Conservation (phyloP, 176 grass and related monocot genomes). For the Rhynchospora tenuis region DNA sequence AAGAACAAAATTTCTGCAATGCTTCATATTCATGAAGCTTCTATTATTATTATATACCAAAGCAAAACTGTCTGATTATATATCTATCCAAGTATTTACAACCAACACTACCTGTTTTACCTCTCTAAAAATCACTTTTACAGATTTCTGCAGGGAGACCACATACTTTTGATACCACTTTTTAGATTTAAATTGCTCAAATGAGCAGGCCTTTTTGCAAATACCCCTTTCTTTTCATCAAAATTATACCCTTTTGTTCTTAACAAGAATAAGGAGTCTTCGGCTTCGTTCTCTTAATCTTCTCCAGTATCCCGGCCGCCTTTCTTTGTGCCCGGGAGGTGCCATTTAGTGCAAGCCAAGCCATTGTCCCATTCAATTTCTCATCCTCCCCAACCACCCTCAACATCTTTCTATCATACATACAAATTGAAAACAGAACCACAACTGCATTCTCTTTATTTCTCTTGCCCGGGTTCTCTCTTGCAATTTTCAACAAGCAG, state of each 20-base stretch:
- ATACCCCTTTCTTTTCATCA: background rate
- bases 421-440: slow-evolving; percentile 55
- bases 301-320: slow-evolving; percentile 53
- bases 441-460: slow-evolving; percentile 79
- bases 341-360: slow-evolving; percentile 44
- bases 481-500: slow-evolving; percentile 44
- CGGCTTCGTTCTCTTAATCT: slow-evolving; percentile 44
- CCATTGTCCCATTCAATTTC: slow-evolving; percentile 39
- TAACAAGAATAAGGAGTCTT: slow-evolving; percentile 66
- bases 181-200: background rate
- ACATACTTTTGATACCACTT: background rate
- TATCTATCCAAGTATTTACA: slow-evolving; percentile 23
- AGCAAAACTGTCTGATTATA: slow-evolving; percentile 22
- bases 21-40: slow-evolving; percentile 1
- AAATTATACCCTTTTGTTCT: background rate
- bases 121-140: background rate
- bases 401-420: slow-evolving; percentile 40
- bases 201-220: background rate
- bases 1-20: background rate
- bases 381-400: slow-evolving; percentile 56
- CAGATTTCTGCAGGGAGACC: background rate
- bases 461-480: slow-evolving; percentile 45
- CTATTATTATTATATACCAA: slow-evolving; percentile 19
- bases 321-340: slow-evolving; percentile 62
- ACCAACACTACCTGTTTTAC: background rate